phyloP scores from a whole-genome alignment of 2,329 filamentous ascomycete genomes.

The Tricladium varicosporioides region DNA sequence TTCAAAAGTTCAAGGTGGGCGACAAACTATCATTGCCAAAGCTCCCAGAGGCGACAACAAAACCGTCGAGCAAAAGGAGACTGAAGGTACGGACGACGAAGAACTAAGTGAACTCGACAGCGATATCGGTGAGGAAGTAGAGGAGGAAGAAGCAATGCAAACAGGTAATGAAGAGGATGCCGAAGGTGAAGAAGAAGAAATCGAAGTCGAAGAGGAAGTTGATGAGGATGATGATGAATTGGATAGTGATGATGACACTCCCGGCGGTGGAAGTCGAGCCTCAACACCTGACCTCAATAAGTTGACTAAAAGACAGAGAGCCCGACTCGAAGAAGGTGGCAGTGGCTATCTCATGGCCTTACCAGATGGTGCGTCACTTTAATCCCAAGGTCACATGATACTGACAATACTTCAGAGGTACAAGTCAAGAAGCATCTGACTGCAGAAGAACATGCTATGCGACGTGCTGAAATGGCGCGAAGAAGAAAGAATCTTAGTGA shows the following conservation, averaged over 20 bases:
- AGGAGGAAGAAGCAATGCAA: slow-evolving; percentile 46
- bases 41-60: slow-evolving; percentile 21
- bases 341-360: slow-evolving; percentile 41
- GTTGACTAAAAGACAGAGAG: slow-evolving; percentile 67
- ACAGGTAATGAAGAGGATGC: slow-evolving; percentile 39
- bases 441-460: slow-evolving; percentile 71
- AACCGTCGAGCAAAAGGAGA: slow-evolving; percentile 32
- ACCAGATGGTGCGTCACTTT: slow-evolving; percentile 36
- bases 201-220: slow-evolving; percentile 38
- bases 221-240: slow-evolving; percentile 40
- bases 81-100: slow-evolving; percentile 34
- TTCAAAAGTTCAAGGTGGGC: slow-evolving; percentile 27
- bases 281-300: slow-evolving; percentile 63
- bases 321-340: slow-evolving; percentile 52
- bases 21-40: slow-evolving; percentile 28
- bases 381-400: neutral
- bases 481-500: slow-evolving; percentile 72
- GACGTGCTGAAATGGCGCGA: slow-evolving; percentile 71
- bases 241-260: slow-evolving; percentile 37
- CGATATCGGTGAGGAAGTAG: slow-evolving; percentile 43
- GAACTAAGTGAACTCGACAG: slow-evolving; percentile 36
- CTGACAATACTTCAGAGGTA: slow-evolving; percentile 47
- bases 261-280: slow-evolving; percentile 49
- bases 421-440: slow-evolving; percentile 72
- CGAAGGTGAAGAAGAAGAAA: slow-evolving; percentile 47